A percentile compares a stretch with the other conserved stretches of the same genome.
Evolutionary conservation across 441 rosid species (phyloP).

Genomic region (Populus trichocarpa): DNA sequence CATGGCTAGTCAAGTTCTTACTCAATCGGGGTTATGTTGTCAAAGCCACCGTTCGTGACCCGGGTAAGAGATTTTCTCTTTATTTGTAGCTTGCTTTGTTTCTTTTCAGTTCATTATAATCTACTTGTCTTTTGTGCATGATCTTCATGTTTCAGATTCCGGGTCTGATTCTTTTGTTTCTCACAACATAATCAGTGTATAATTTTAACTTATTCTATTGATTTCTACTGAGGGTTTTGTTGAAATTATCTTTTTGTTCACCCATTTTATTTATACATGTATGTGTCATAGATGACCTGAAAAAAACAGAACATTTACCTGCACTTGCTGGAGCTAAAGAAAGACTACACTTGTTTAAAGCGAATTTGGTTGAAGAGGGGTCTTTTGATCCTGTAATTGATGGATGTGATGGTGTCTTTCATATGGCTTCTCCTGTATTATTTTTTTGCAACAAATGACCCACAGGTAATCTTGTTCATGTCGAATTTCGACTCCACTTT

Average conservation of each 20-base stretch:
- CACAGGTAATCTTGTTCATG: conserved; percentile 23
- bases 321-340: conserved; percentile 41
- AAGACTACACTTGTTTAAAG: conserved; percentile 40
- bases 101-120: background rate
- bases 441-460: background rate
- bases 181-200: too few relatives aligned
- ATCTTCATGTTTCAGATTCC: too few relatives aligned
- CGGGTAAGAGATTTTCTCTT: conserved; percentile 15
- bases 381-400: conserved; percentile 22
- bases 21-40: conserved; percentile 52
- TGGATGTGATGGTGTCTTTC: conserved; percentile 32
- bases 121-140: too few relatives aligned
- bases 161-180: too few relatives aligned
- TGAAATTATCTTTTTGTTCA: too few relatives aligned
- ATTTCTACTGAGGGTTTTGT: too few relatives aligned
- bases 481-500: too few relatives aligned
- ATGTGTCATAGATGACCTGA: conserved; percentile 26
- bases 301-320: conserved; percentile 35
- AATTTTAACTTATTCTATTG: background rate
- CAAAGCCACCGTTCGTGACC: conserved; percentile 35
- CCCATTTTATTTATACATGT: too few relatives aligned
- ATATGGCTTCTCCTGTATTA: conserved; percentile 31
- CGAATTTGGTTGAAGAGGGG: conserved; percentile 31
- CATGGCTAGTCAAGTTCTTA: conserved; percentile 50
- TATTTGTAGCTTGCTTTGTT: background rate